Base-by-base conservation (phyloP, 1,284 basidiomycete species). In the Trichosporon asahii region DNA sequence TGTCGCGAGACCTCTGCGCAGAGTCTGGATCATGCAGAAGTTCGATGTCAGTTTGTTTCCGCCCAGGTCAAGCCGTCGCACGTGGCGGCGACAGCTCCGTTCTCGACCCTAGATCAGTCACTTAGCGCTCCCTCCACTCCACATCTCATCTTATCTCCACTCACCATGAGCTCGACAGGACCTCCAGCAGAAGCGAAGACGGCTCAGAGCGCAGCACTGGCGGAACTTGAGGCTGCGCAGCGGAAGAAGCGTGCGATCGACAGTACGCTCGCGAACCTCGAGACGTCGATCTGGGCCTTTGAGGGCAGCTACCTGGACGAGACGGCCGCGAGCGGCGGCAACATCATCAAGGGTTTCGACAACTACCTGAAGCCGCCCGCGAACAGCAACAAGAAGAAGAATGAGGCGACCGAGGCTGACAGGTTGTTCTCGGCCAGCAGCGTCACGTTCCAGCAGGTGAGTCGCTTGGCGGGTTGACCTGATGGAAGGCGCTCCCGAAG, bases 281-380 rank as follows among this genome's bases (percentile, higher is more conserved):
- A 86, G 70, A 75, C 83, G 9, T 82, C 83, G 9, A 85, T 86
- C 68, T 85, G 84, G 72, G 80, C 81, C 1, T 86, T 85, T 70
- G 85, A 86, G 70, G 84, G 84, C 6, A 85, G 84, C 65, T 86
- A 86, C 70, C 79, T 86, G 12, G 80, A 81, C 69, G 83, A 84
- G 67, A 82, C 82, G 8, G 79, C 79, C 1, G 76, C 77, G 2
- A 79, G 79, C 7, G 83, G 83, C 0, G 83, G 84, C 1, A 85
- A 85, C 73, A 84, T 85, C 66, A 83, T 85, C 74, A 85, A 84
- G 76, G 85, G 85, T 7, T 86, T 85, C 69, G 84, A 85, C 73
- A 82, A 80, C 66, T 85, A 85, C 74, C 80, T 85, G 44, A 85
- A 86, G 74, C 81, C 84, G 1, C 81, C 82, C 2, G 74, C 78